Base-by-base conservation (phyloP, 2,329 filamentous ascomycete genomes). In the Fusarium sp. region DNA sequence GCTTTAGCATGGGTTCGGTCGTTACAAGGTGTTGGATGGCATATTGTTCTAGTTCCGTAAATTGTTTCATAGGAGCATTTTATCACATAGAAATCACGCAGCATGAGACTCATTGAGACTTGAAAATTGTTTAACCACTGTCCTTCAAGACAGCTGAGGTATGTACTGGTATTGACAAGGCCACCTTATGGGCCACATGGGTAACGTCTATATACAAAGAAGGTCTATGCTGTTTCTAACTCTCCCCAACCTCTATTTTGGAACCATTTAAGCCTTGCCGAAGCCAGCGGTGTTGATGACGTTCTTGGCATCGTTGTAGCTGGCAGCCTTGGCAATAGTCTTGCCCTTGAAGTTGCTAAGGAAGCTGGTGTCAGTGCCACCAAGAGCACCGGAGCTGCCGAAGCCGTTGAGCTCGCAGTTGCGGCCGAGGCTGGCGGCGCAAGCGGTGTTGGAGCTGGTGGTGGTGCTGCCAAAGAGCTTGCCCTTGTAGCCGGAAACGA, bases 391-490 rank as follows among this genome's bases (percentile, higher is more conserved):
- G 6, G 83, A 85, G 78, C 73, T 80, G 56, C 83, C 83, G 72
- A 85, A 87, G 43, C 83, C 84, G 80, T 91, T 91, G 64, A 83
- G 15, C 82, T 87, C 78, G 80, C 89, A 90, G 60, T 75, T 79
- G 69, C 83, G 87, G 69, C 88, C 87, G 4, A 91, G 84, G 68
- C 80, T 79, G 20, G 81, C 65, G 27, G 78, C 76, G 84, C 88
- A 90, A 52, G 77, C 78, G 22, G 80, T 75, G 76, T 84, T 86
- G 72, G 82, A 79, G 52, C 69, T 78, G 20, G 81, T 69, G 63
- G 68, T 76, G 71, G 79, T 76, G 63, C 74, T 78, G 37, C 80
- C 79, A 66, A 85, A 84, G 27, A 84, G 73, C 71, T 79, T 65
- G 40, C 83, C 83, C 30, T 70, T 63, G 68, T 74, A 73, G 50